Evolutionary conservation across 352 stramenopile genomes (phyloP).

Genomic region (Phytopythium vexans): DNA sequence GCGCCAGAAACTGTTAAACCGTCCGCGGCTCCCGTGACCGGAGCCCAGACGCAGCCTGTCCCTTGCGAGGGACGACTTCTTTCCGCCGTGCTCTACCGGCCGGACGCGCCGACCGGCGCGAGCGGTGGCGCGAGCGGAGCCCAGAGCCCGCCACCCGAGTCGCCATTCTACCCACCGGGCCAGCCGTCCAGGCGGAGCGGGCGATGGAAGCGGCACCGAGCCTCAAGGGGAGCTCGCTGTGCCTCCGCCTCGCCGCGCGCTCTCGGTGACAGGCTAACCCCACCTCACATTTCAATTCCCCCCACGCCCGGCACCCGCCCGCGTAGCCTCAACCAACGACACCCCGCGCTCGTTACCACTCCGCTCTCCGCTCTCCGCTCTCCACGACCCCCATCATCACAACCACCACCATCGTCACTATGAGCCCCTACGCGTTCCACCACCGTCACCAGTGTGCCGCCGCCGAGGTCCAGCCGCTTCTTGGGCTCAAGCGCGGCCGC

Average conservation of each 20-base stretch:
- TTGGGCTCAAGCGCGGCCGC: not conserved
- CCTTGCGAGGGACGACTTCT: not conserved
- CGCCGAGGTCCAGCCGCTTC: not conserved
- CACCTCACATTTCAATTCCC: not conserved
- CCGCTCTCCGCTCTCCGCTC: not conserved
- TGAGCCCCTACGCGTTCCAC: not conserved
- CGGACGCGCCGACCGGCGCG: not conserved
- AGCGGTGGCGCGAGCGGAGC: no score
- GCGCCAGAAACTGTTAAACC: slow-evolving; percentile 1
- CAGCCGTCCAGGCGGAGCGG: no score
- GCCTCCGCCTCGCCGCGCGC: not conserved
- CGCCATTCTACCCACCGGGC: no score
- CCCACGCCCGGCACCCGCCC: not conserved
- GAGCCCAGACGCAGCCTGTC: not conserved
- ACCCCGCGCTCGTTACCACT: not conserved
- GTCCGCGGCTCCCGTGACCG: not conserved
- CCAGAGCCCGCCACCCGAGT: no score
- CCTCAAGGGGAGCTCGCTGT: not conserved
- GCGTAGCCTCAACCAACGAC: not conserved
- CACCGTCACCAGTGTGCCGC: no score
- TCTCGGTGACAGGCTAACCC: not conserved
- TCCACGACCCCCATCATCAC: no score
- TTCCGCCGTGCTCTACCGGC: not conserved
- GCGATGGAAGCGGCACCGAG: not conserved
- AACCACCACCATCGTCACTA: not conserved